Conservation (phyloP, 352 stramenopile genomes). For the Globisporangium canariense region DNA sequence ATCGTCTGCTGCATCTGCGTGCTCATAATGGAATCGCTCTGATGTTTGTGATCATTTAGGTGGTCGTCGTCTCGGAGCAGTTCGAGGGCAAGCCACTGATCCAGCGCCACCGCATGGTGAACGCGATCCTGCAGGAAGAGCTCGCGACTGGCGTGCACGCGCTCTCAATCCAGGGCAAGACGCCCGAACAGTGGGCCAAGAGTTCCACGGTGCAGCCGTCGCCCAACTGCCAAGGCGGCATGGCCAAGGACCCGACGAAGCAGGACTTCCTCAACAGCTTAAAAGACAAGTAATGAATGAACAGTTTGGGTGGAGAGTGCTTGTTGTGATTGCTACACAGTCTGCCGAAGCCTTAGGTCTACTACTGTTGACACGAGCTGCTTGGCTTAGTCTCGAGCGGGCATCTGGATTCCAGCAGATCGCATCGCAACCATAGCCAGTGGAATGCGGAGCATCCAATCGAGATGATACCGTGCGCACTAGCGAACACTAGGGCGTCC, state of each 20-base stretch:
- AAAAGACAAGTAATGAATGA: slow-evolving; percentile 13
- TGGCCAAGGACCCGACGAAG: slow-evolving; percentile 67
- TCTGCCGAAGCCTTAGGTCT: no score
- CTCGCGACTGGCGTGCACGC: slow-evolving; percentile 89
- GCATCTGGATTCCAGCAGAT: no score
- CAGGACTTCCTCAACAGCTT: slow-evolving; percentile 53
- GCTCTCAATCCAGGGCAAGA: slow-evolving; percentile 94
- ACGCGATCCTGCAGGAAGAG: slow-evolving; percentile 85
- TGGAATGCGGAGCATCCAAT: no score
- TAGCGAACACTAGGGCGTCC: no score
- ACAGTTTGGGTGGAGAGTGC: neutral
- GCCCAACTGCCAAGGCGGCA: slow-evolving; percentile 70
- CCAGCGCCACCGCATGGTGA: slow-evolving; percentile 91
- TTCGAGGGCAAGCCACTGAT: slow-evolving; percentile 89
- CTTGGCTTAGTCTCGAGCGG: no score
- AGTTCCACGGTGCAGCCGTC: slow-evolving; percentile 53
- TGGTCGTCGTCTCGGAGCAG: slow-evolving; percentile 88
- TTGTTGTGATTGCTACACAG: neutral
- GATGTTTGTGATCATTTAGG: slow-evolving; percentile 23
- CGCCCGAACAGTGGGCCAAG: slow-evolving; percentile 87
- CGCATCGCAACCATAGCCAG: no score
- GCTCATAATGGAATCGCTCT: neutral
- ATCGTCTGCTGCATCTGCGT: neutral
- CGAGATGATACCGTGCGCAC: no score
- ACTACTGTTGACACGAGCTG: no score